Evolutionary conservation across 2,329 filamentous ascomycete genomes (phyloP).

Genomic region (Alternaria viburni): DNA sequence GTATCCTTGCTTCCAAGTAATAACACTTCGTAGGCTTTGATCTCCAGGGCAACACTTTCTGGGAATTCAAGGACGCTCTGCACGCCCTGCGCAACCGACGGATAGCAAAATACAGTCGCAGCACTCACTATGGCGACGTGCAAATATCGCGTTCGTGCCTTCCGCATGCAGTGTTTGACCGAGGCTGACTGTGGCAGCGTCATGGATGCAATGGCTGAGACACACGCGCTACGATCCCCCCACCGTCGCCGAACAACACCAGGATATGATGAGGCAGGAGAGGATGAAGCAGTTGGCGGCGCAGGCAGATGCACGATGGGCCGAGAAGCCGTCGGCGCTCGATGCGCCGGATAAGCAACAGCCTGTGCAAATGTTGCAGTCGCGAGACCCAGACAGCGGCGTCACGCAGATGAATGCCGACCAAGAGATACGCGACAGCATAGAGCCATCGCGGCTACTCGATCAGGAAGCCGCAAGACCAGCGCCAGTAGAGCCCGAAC

Average conservation of each 20-base stretch:
- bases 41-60: slow-evolving; percentile 69
- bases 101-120: slow-evolving; percentile 62
- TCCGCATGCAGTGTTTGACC: neutral
- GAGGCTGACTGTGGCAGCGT: slow-evolving; percentile 51
- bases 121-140: slow-evolving; percentile 64
- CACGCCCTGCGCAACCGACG: slow-evolving; percentile 62
- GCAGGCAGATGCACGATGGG: slow-evolving; percentile 67
- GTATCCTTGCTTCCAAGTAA: slow-evolving; percentile 7
- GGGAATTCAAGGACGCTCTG: slow-evolving; percentile 68
- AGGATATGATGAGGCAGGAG: slow-evolving; percentile 63
- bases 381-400: slow-evolving; percentile 51
- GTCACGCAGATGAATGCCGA: slow-evolving; percentile 41
- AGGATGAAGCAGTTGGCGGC: slow-evolving; percentile 65
- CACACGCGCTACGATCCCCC: slow-evolving; percentile 64
- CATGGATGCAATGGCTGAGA: slow-evolving; percentile 74
- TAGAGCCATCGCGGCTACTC: slow-evolving; percentile 8
- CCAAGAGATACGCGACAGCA: slow-evolving; percentile 39
- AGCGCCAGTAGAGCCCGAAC: slow-evolving; percentile 4
- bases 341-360: slow-evolving; percentile 61
- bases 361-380: slow-evolving; percentile 53
- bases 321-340: slow-evolving; percentile 63
- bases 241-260: slow-evolving; percentile 63
- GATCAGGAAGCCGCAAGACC: slow-evolving; percentile 4
- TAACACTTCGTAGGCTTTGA: slow-evolving; percentile 59
- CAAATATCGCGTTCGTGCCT: slow-evolving; percentile 60